These are phyloP conservation scores for Hyaloscypha variabilis DNA, from an alignment of 495 filamentous ascomycete genomes.

Conservation along the genomic window DNA sequence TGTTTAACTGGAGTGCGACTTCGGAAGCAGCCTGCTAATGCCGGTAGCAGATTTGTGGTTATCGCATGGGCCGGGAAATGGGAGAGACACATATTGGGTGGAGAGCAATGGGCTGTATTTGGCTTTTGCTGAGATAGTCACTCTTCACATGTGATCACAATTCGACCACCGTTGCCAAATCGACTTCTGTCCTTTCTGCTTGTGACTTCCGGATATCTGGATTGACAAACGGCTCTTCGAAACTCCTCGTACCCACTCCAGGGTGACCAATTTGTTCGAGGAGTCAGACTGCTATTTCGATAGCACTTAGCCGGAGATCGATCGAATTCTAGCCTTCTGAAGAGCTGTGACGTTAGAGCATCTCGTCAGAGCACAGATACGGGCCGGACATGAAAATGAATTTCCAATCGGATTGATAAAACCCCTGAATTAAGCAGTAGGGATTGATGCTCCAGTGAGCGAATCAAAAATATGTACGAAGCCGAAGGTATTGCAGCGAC, in stretches of 20 bases:
- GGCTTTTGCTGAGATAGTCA: conserved; percentile 32
- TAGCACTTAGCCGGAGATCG: conserved; percentile 59
- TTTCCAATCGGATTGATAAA: neutral
- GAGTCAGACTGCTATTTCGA: conserved; percentile 54
- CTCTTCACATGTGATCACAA: conserved; percentile 35
- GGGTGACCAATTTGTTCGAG: conserved; percentile 46
- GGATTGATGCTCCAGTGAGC: neutral
- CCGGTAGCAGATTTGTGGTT: conserved; percentile 37
- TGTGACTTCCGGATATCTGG: conserved; percentile 1
- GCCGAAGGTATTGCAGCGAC: neutral
- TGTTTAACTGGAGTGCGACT: conserved; percentile 7
- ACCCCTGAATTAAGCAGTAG: neutral
- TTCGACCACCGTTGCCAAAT: conserved; percentile 30
- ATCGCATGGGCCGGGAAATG: conserved; percentile 39
- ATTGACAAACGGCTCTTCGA: conserved; percentile 39
- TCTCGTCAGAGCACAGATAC: conserved; percentile 93
- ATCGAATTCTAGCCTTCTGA: conserved; percentile 69
- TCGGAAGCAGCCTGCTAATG: conserved; percentile 30
- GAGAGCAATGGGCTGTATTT: conserved; percentile 28
- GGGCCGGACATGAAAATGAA: conserved; percentile 68
- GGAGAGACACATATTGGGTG: conserved; percentile 18
- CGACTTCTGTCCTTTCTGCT: conserved; percentile 12
- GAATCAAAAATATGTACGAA: neutral
- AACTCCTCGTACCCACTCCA: conserved; percentile 44
- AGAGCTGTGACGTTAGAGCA: conserved; percentile 80